Conservation (phyloP, 1,284 basidiomycete species). For the Termitomyces sp. region DNA sequence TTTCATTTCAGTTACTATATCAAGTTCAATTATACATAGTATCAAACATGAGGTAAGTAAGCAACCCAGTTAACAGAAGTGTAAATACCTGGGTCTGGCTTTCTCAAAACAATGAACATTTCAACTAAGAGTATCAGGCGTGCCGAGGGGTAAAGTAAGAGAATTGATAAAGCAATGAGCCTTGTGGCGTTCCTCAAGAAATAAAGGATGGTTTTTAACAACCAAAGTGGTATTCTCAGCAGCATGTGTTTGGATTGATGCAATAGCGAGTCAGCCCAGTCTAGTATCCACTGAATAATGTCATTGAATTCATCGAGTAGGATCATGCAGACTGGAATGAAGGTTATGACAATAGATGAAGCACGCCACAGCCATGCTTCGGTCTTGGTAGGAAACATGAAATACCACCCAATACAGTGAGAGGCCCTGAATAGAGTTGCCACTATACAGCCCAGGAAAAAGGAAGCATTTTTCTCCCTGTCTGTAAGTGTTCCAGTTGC, state of each 20-base stretch:
- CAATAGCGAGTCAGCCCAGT: no score
- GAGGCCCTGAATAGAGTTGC: conserved; percentile 11
- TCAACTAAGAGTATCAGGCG: conserved; percentile 1
- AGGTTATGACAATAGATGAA: conserved; percentile 7
- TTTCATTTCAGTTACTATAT: no score
- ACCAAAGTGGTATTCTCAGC: no score
- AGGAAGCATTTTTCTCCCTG: no score
- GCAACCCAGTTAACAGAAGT: no score
- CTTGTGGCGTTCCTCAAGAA: no score
- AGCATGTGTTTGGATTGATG: no score
- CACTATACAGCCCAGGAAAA: neutral
- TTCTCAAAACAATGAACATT: conserved; percentile 5
- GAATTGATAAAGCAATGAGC: neutral
- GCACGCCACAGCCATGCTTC: conserved; percentile 12
- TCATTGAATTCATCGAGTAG: neutral
- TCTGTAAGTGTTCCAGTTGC: neutral
- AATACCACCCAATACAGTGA: conserved; percentile 15
- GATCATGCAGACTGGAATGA: neutral
- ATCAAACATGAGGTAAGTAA: no score
- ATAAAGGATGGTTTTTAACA: no score
- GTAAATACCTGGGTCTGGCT: neutral
- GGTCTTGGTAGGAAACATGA: conserved; percentile 9
- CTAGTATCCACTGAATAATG: neutral
- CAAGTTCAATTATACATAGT: no score
- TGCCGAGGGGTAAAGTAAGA: neutral